Conservation (phyloP, 2,329 filamentous ascomycete genomes). For the Reticulascus tulasneorum region DNA sequence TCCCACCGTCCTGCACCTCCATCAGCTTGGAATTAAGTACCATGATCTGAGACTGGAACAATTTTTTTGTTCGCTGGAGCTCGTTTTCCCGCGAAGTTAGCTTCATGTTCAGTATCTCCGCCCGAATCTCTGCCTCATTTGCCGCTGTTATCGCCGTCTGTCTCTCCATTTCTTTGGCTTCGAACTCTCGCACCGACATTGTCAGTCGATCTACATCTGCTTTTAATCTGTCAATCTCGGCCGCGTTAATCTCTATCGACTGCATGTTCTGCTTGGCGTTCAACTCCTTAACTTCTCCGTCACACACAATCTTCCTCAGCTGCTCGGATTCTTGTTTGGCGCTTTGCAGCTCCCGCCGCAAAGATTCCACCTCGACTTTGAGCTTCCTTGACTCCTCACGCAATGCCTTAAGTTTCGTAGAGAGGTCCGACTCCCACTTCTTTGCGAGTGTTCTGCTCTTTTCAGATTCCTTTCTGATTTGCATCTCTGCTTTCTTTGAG, state of each 20-base stretch:
- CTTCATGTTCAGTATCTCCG: slow-evolving; percentile 56
- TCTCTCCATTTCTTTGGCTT: slow-evolving; percentile 60
- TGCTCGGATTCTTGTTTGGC: slow-evolving; percentile 59
- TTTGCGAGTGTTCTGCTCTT: slow-evolving; percentile 69
- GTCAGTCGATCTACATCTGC: slow-evolving; percentile 57
- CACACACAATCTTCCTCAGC: slow-evolving; percentile 61
- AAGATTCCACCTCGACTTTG: slow-evolving; percentile 50
- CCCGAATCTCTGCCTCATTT: slow-evolving; percentile 53
- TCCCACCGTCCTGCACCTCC: slow-evolving; percentile 28
- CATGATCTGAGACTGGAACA: slow-evolving; percentile 47
- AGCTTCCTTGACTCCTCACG: slow-evolving; percentile 68
- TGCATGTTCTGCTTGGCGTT: slow-evolving; percentile 60
- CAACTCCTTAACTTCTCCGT: slow-evolving; percentile 65
- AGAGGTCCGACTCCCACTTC: slow-evolving; percentile 73
- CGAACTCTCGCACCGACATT: slow-evolving; percentile 57
- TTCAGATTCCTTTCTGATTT: slow-evolving; percentile 68
- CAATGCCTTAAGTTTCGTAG: slow-evolving; percentile 60
- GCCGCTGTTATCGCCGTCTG: slow-evolving; percentile 54
- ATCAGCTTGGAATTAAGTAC: slow-evolving; percentile 42
- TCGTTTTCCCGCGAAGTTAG: slow-evolving; percentile 49
- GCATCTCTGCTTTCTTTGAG: slow-evolving; percentile 65
- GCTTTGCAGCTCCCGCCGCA: slow-evolving; percentile 55
- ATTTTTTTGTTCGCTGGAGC: slow-evolving; percentile 34
- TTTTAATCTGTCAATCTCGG: slow-evolving; percentile 57
- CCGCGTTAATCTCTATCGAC: slow-evolving; percentile 56